Evolutionary conservation across 352 stramenopile species (phyloP).

Genomic region (Globisporangium barbulae): DNA sequence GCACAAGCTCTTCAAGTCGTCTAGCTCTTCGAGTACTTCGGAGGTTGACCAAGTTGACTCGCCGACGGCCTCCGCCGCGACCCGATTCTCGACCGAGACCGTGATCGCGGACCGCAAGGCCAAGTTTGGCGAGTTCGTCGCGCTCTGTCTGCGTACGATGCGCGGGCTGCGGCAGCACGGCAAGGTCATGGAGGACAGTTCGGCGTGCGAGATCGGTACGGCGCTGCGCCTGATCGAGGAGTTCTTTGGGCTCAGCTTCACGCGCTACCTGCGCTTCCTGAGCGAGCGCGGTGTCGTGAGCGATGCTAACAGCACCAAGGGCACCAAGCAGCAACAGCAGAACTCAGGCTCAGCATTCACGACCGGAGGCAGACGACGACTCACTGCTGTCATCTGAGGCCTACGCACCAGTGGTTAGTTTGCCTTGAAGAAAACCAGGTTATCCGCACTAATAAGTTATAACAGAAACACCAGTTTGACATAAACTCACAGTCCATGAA

Average conservation of each 20-base stretch:
- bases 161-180: slow-evolving; percentile 64
- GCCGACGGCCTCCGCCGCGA: no score
- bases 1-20: slow-evolving; percentile 23
- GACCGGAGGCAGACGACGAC: background rate
- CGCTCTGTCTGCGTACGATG: slow-evolving; percentile 44
- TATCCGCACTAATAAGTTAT: background rate
- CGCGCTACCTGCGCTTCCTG: slow-evolving; percentile 59
- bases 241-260: slow-evolving; percentile 70
- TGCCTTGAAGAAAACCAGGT: background rate
- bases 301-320: slow-evolving; percentile 15
- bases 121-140: slow-evolving; percentile 56
- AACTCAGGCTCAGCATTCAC: background rate
- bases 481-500: background rate
- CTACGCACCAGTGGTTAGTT: background rate
- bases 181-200: slow-evolving; percentile 42
- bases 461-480: background rate
- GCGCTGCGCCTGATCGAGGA: slow-evolving; percentile 58
- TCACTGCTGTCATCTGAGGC: slow-evolving; percentile 5
- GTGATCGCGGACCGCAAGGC: slow-evolving; percentile 49
- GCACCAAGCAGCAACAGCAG: slow-evolving; percentile 5
- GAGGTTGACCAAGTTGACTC: background rate
- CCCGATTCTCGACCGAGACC: background rate
- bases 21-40: background rate
- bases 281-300: slow-evolving; percentile 57
- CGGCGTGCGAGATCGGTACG: slow-evolving; percentile 52